Percentiles rank a stretch among this genome's conserved stretches.
These are phyloP conservation scores for Castanopsis chinensis DNA, from an alignment of 306 rosid species.

Conservation along the genomic window DNA sequence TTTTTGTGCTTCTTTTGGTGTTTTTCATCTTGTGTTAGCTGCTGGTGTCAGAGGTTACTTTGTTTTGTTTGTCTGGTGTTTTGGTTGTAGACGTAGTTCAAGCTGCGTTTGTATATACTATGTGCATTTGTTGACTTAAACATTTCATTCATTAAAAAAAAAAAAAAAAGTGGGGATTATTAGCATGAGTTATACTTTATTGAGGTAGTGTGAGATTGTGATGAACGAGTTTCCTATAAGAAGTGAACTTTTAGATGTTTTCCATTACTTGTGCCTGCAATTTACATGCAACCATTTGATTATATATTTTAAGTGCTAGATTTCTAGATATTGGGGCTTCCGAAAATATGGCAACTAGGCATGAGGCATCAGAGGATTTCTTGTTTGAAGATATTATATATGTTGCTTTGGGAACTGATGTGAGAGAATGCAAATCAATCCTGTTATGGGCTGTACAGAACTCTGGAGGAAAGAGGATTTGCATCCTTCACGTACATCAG, in stretches of 20 bases:
- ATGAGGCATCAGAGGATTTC: slow-evolving; percentile 31
- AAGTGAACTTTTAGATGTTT: slow-evolving; percentile 6
- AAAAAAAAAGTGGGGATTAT: neutral
- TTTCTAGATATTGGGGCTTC: slow-evolving; percentile 5
- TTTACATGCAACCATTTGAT: too few relatives aligned
- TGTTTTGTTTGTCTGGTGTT: neutral
- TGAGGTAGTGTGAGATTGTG: slow-evolving; percentile 1
- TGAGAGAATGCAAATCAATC: slow-evolving; percentile 54
- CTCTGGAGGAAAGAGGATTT: slow-evolving; percentile 68
- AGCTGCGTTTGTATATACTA: too few relatives aligned
- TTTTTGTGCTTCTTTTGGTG: too few relatives aligned
- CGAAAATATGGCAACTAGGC: slow-evolving; percentile 28
- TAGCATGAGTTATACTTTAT: neutral
- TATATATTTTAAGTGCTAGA: too few relatives aligned
- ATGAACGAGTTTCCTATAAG: slow-evolving; percentile 1
- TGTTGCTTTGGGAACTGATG: slow-evolving; percentile 70
- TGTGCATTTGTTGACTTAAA: too few relatives aligned
- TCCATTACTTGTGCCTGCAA: neutral
- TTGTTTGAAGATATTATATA: slow-evolving; percentile 39
- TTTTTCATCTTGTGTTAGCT: too few relatives aligned
- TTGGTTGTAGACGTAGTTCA: neutral
- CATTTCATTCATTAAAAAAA: neutral
- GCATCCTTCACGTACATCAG: slow-evolving; percentile 61
- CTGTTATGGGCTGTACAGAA: slow-evolving; percentile 72
- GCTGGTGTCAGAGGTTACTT: too few relatives aligned